Conservation (phyloP, 2,329 filamentous ascomycete species). For the Plenodomus lindquistii region DNA sequence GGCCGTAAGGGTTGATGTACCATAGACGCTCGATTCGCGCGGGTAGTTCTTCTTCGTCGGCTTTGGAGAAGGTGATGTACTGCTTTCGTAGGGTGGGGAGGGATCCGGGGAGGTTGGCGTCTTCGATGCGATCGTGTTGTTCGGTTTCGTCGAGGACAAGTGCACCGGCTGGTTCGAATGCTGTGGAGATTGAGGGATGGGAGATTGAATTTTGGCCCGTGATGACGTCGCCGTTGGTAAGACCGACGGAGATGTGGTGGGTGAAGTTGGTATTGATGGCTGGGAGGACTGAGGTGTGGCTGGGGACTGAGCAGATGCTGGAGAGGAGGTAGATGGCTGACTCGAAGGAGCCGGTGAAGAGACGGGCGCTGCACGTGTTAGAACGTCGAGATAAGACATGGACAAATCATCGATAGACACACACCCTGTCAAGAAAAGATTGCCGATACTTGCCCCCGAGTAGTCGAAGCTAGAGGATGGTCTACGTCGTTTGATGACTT, state of each 20-base stretch:
- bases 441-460: slow-evolving; percentile 55
- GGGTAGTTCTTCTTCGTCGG: slow-evolving; percentile 72
- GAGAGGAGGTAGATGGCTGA: slow-evolving; percentile 88
- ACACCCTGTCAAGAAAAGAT: slow-evolving; percentile 57
- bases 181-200: slow-evolving; percentile 35
- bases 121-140: slow-evolving; percentile 70
- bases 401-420: slow-evolving; percentile 4
- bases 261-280: slow-evolving; percentile 95
- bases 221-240: slow-evolving; percentile 76
- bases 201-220: slow-evolving; percentile 76
- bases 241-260: slow-evolving; percentile 86
- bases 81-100: slow-evolving; percentile 78
- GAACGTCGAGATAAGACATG: background rate
- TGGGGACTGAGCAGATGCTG: slow-evolving; percentile 82
- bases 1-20: slow-evolving; percentile 99
- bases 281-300: slow-evolving; percentile 77
- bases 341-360: slow-evolving; percentile 93
- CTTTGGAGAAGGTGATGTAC: slow-evolving; percentile 81
- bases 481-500: slow-evolving; percentile 53
- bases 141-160: slow-evolving; percentile 49
- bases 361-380: slow-evolving; percentile 64
- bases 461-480: slow-evolving; percentile 55
- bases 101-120: slow-evolving; percentile 80
- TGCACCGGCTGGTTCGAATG: slow-evolving; percentile 23
- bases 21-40: slow-evolving; percentile 80